Evolutionary conservation across 352 stramenopile genomes (phyloP).

Genomic region (Pythium sukuiense): DNA sequence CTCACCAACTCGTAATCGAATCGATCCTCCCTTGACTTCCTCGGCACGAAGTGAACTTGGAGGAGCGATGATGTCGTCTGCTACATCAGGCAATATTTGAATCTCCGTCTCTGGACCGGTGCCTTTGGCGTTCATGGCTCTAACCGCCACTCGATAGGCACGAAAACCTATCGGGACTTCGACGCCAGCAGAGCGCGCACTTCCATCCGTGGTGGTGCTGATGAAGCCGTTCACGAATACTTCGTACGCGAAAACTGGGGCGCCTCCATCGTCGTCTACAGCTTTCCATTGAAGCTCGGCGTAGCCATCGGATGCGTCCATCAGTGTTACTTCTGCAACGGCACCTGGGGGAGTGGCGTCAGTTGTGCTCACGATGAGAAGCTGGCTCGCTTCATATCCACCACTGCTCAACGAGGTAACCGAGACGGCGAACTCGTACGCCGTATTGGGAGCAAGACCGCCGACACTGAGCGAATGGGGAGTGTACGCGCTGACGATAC

Average conservation of each 20-base stretch:
- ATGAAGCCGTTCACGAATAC: slow-evolving; percentile 50
- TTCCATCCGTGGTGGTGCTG: slow-evolving; percentile 24
- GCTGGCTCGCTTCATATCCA: slow-evolving; percentile 35
- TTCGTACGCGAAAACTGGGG: slow-evolving; percentile 36
- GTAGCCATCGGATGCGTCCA: slow-evolving; percentile 29
- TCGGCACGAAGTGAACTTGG: slow-evolving; percentile 6
- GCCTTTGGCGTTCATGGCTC: slow-evolving; percentile 41
- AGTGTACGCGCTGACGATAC: slow-evolving; percentile 35
- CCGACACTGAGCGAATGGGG: slow-evolving; percentile 38
- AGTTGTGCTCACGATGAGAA: slow-evolving; percentile 34
- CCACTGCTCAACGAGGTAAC: slow-evolving; percentile 30
- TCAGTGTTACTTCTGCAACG: slow-evolving; percentile 32
- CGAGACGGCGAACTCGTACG: slow-evolving; percentile 41
- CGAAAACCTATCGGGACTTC: slow-evolving; percentile 2
- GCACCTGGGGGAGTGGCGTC: slow-evolving; percentile 35
- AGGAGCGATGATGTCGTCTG: not conserved
- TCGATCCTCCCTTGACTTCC: slow-evolving; percentile 18
- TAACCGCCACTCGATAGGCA: slow-evolving; percentile 32
- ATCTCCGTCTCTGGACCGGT: slow-evolving; percentile 30
- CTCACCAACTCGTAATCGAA: slow-evolving; percentile 11
- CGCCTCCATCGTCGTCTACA: slow-evolving; percentile 44
- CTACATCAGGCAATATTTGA: slow-evolving; percentile 13
- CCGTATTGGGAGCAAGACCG: slow-evolving; percentile 27
- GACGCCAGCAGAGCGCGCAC: slow-evolving; percentile 30
- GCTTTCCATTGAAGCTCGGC: slow-evolving; percentile 52